Base-by-base conservation (phyloP, 331 rosid genomes). In the Cydonia oblonga region DNA sequence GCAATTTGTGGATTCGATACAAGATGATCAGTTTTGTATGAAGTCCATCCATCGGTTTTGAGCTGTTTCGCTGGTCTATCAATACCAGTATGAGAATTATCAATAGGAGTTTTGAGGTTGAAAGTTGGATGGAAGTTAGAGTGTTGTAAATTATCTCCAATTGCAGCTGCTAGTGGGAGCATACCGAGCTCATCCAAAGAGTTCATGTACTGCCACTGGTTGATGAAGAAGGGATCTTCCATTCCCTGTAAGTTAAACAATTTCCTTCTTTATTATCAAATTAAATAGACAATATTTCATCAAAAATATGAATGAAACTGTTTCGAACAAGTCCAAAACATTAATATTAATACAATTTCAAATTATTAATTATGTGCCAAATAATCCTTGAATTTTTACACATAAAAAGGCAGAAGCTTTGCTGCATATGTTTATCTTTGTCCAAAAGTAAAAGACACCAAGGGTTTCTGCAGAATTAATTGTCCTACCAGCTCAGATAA, bases 401-500 rank as follows among this genome's bases (percentile, higher is more conserved):
- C 28, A 68, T 51, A 16, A 4, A 23, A 40, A 32, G 40, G 52
- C 20, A 18, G 54, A 49, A 49, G 10, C 54, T 49, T 49, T 18
- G 54, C 6, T 18, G 53, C 53, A 46, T 18, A 46, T 65, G 4
- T n/a, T 23, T 64, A 32, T 13, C 10, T 6, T 60, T 66, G 2
- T 66, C 28, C 52, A 49, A 4, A 23, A 66, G 11, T 26, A 16
- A 2, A 20, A 18, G 38, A 28, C 7, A 9, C 29, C 20, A 70
- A 32, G 33, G 54, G 54, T 49, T 35, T 63, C 12, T 54, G 20
- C 64, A 32, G 64, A 38, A 38, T 9, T 38, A 70, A 15, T 57
- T 14, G 54, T 10, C 33, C 76, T 84, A 92, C 98, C 92, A 73
- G 75, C 71, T 90, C 93, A 83, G 88, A 80, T 57, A 83, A 75